phyloP scores from a whole-genome alignment of 768 basidiomycete species.

The Lyophyllum decastes region DNA sequence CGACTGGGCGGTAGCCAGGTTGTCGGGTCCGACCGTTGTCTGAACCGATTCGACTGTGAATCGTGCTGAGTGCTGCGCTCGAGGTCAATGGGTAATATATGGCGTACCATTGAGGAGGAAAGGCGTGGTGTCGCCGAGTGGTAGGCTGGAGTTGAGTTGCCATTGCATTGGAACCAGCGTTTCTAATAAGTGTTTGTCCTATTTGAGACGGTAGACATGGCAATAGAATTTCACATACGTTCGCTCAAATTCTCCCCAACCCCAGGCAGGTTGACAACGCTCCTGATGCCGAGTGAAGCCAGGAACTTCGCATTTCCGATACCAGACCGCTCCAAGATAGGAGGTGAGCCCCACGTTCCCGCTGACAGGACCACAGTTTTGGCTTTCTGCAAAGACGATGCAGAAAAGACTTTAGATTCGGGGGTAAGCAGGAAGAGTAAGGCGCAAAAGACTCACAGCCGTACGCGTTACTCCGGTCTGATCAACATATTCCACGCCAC shows the following conservation, averaged over 20 bases:
- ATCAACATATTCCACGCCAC: constrained; percentile 1
- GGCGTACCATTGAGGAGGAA: not conserved
- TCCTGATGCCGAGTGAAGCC: constrained; percentile 2
- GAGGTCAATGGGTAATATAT: not conserved
- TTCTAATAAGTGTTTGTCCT: not conserved
- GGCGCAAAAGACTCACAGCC: not conserved
- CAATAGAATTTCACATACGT: not conserved
- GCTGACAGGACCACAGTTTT: not conserved
- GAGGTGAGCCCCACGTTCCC: not conserved
- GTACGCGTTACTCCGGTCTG: not conserved
- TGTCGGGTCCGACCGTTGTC: not conserved
- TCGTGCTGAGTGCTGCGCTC: not conserved
- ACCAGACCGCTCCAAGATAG: constrained; percentile 3
- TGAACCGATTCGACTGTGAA: not conserved
- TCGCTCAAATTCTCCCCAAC: too few relatives aligned
- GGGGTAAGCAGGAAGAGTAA: not conserved
- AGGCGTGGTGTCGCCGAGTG: not conserved
- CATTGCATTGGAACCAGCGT: too few relatives aligned
- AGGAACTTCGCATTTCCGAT: constrained; percentile 1
- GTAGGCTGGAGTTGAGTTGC: too few relatives aligned
- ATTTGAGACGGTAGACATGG: not conserved
- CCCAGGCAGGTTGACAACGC: too few relatives aligned
- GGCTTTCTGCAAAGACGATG: not conserved
- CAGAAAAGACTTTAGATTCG: not conserved
- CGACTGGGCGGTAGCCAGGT: not conserved